Conservation (phyloP, 176 grass and related monocot genomes). For the Bothriochloa decipiens region DNA sequence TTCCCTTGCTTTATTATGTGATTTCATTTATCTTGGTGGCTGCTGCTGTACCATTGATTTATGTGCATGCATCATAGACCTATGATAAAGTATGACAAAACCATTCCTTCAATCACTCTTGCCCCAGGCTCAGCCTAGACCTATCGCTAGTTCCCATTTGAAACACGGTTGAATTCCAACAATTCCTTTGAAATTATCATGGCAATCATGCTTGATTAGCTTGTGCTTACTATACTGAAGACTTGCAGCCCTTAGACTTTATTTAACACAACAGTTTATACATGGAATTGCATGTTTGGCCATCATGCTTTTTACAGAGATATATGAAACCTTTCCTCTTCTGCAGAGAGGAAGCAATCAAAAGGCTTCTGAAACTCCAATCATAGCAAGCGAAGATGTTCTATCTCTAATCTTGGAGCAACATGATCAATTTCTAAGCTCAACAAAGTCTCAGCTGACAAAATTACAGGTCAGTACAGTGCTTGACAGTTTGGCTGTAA, state of each 20-base stretch:
- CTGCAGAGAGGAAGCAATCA: constrained; percentile 63
- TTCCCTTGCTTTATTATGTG: neutral
- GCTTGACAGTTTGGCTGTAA: neutral
- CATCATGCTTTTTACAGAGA: constrained; percentile 25
- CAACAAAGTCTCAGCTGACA: constrained; percentile 70
- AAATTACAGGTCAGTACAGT: constrained; percentile 75
- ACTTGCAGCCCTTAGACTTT: constrained; percentile 6
- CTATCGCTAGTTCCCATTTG: neutral
- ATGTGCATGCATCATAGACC: constrained; percentile 16
- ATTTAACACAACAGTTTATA: constrained; percentile 24
- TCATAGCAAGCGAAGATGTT: constrained; percentile 66
- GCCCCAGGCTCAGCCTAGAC: neutral
- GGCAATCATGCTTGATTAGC: neutral
- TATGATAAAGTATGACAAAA: neutral
- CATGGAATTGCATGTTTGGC: constrained; percentile 17
- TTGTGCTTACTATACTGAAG: neutral
- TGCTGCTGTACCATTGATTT: neutral
- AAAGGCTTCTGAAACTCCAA: constrained; percentile 60
- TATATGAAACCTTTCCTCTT: constrained; percentile 35
- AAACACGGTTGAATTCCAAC: neutral
- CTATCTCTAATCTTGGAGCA: constrained; percentile 73
- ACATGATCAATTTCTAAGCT: constrained; percentile 78
- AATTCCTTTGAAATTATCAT: constrained; percentile 4
- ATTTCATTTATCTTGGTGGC: neutral
- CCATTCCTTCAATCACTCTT: constrained; percentile 1